Base-by-base conservation (phyloP, 805 yeast genomes). In the Candida berthetii region DNA sequence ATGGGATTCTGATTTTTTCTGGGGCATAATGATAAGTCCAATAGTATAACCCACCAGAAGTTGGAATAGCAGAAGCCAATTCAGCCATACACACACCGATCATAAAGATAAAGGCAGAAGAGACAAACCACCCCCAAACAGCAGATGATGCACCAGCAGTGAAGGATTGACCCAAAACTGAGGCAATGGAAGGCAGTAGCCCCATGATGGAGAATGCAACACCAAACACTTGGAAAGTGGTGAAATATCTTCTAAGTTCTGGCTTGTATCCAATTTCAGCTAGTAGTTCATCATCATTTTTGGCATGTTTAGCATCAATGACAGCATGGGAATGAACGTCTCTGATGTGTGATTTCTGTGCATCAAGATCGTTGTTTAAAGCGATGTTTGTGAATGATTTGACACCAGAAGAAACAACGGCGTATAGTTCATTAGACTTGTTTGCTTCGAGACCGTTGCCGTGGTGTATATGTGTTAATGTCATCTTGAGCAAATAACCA, bases 201-300 rank as follows among this genome's bases (percentile, higher is more conserved):
- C 85, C 81, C 86, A 82, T 80, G 50, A 82, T 78, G 29, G 79
- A 71, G 57, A 78, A 82, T 1, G 88, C 85, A 42, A 82, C 77
- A 43, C 87, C 87, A 50, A 83, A 81, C 38, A 80, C 79, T 55
- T 81, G 83, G 33, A 77, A 44, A 2, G 81, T 76, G 7, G 81
- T 71, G 54, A 79, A 83, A 24, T 72, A 72, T 58, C 91, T 73
- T 38, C 68, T 69, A 42, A 83, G 64, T 53, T 83, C 90, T 52
- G 80, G 83, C 57, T 80, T 80, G 62, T 83, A 83, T 11, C 91
- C 91, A 42, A 82, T 76, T 48, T 78, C 77, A 22, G 62, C 63
- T 35, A 61, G 45, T 39, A 59, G 34, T 29, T 57, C 61, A 24
- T 54, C 53, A 42, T 56, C 64, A 32, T 52, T 49, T 14, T 46